Evolutionary conservation across 1,284 basidiomycete genomes (phyloP), one percentile per base, ranked within the genome.

Genomic region (Fomes fomentarius): DNA sequence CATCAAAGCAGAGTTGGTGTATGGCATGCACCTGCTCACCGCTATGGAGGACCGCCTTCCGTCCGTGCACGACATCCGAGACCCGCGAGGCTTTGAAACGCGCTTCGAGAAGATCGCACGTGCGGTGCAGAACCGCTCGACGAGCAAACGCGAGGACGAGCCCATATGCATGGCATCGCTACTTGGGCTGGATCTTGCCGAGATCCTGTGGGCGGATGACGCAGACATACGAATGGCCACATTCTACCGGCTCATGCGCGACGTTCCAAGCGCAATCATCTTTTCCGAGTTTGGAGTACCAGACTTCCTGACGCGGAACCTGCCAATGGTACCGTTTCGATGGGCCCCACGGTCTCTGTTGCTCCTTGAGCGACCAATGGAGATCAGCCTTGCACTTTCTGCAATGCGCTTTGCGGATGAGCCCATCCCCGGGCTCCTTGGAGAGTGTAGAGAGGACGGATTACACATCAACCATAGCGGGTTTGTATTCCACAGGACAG

Each of bases 101-200:
- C 10, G 17, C n/a, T 31, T 48, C 34, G 4, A 48, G 35, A 39
- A 17, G 22, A 39, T 48, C 34, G 26, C 17, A 19, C 10, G 40
- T 7, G 49, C 49, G 8, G 39, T 50, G 11, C 31, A 35, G 40
- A 43, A 50, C 40, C 49, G 49, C 21, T 34, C 49, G n/a, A 50
- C 49, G 31, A 50, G 49, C 34, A 50, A 50, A 31, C 6, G n/a
- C 22, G 40, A 50, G 31, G 49, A 50, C 31, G 39, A 42, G 14
- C 31, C 49, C 2, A n/a, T 43, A 4, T 43, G 40, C 40, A 31
- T 42, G 19, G 40, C 49, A 15, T 43, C 40, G 11, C 30, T 50
- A 9, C 49, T 50, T 19, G 49, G 30, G 19, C 7, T 50, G 9
- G 49, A 50, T 33, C 22, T 44, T 11, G 19, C 40, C 15, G 11